Conservation (phyloP, 306 rosid species). For the Gastrolobium bilobum region DNA sequence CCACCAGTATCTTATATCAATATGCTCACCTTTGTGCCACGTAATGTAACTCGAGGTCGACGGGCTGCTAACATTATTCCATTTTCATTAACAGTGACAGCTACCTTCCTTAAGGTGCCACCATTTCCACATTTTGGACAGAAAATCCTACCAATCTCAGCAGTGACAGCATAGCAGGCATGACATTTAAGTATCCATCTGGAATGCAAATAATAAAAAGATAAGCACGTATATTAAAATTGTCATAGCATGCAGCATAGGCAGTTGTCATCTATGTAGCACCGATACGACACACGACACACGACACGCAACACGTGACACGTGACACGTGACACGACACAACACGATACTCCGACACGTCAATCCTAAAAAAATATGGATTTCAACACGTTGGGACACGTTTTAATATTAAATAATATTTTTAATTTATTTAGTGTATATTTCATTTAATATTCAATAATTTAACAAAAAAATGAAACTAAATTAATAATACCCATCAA, state of each 20-base stretch:
- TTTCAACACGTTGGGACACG: no score
- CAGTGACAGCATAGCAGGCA: conserved; percentile 86
- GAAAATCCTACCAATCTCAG: conserved; percentile 88
- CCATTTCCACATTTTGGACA: conserved; percentile 99
- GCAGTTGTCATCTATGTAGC: not conserved
- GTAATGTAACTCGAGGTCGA: conserved; percentile 74
- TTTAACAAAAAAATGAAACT: no score
- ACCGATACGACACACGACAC: no score
- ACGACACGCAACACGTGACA: no score
- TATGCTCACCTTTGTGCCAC: conserved; percentile 90
- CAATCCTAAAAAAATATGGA: no score
- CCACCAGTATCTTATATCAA: not conserved
- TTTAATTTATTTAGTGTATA: no score
- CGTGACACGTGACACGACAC: no score
- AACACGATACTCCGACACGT: no score
- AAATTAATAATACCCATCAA: no score
- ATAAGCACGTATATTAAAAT: conserved; percentile 28
- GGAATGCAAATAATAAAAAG: conserved; percentile 46
- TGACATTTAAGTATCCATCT: conserved; percentile 98
- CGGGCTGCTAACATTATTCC: conserved; percentile 82
- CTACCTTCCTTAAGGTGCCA: conserved; percentile 95
- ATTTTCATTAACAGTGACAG: conserved; percentile 97
- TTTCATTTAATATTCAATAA: no score
- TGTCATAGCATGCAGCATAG: not conserved
- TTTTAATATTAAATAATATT: no score